Percentiles rank a stretch among this genome's conserved stretches.
Evolutionary conservation across 1,139 yeast genomes (phyloP).

Genomic region (Lodderomyces oxycetoniae): DNA sequence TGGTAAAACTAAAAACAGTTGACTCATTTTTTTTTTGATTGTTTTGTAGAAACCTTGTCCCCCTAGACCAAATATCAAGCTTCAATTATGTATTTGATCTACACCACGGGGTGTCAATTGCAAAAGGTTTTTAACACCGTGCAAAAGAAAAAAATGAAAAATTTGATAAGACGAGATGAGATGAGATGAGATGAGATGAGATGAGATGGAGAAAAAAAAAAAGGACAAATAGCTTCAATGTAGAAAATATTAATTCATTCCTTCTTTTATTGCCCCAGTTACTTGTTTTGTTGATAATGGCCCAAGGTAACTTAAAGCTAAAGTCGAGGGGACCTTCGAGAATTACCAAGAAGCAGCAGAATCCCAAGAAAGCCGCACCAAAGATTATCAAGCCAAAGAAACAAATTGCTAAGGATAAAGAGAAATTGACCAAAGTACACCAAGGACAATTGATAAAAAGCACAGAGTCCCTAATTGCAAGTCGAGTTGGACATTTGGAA

Average conservation of each 20-base stretch:
- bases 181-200: no score
- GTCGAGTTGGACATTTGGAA: slow-evolving; percentile 95
- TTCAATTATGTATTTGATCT: no score
- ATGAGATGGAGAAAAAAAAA: not conserved
- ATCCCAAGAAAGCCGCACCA: slow-evolving; percentile 70
- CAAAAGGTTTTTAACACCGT: not conserved
- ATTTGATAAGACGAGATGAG: no score
- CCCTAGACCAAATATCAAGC: no score
- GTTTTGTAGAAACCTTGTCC: no score
- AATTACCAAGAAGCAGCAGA: slow-evolving; percentile 49
- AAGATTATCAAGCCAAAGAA: slow-evolving; percentile 67
- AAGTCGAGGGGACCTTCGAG: slow-evolving; percentile 46
- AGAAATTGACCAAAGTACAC: slow-evolving; percentile 56
- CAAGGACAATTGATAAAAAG: slow-evolving; percentile 61
- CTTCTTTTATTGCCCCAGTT: no score
- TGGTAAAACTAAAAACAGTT: slow-evolving; percentile 55
- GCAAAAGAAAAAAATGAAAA: slow-evolving; percentile 3
- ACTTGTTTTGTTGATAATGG: no score
- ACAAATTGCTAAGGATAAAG: slow-evolving; percentile 40
- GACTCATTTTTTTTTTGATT: slow-evolving; percentile 14
- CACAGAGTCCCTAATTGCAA: slow-evolving; percentile 81
- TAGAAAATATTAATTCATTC: not conserved
- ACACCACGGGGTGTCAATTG: no score
- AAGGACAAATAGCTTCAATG: not conserved
- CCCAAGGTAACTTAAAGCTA: slow-evolving; percentile 52